Base-by-base conservation (phyloP, 1,284 basidiomycete species). In the Tylopilus sp. region DNA sequence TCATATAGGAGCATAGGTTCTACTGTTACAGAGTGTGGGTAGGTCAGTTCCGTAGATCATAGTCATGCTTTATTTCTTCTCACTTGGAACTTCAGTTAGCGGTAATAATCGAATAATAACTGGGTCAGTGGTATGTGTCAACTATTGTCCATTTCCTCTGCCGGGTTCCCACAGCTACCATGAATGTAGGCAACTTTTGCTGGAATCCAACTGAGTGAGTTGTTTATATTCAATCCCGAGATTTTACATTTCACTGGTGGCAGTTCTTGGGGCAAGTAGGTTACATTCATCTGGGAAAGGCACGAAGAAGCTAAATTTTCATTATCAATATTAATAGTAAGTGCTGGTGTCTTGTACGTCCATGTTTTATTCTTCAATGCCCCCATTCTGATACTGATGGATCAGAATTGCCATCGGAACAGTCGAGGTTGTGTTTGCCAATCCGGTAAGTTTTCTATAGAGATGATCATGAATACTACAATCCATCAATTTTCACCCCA, bases 21-120 rank as follows among this genome's bases (percentile, higher is more conserved):
- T 57, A 57, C 36, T 48, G 48, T 20, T 36, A 57, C 41, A 50
- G 55, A 32, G 52, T 57, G 19, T 57, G 55, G 55, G 44, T 44
- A 44, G 52, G 55, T 57, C 7, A 7, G 35, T 47, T 11, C 7
- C 8, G 24, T 5, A 19, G 10, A n/a, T n/a, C n/a, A n/a, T n/a
- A n/a, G n/a, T 39, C 11, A 5, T 17, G 7, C n/a, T 20, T 19
- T 22, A 3, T 10, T 37, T 8, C 14, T 29, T 32, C n/a, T 50
- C 32, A 56, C 25, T 3, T 17, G 10, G 0, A 15, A 15, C 13
- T 39, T 29, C 19, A 57, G 56, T 55, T 7, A 55, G 56, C 11
- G 37, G 17, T 6, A 37, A 45, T 0, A 51, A 54, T 25, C 22
- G 41, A 9, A 37, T 54, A 31, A 11, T 57, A n/a, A 45, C 45